These are phyloP conservation scores for Nevesoporus exiguus DNA, from an alignment of 768 basidiomycete species.

Conservation along the genomic window DNA sequence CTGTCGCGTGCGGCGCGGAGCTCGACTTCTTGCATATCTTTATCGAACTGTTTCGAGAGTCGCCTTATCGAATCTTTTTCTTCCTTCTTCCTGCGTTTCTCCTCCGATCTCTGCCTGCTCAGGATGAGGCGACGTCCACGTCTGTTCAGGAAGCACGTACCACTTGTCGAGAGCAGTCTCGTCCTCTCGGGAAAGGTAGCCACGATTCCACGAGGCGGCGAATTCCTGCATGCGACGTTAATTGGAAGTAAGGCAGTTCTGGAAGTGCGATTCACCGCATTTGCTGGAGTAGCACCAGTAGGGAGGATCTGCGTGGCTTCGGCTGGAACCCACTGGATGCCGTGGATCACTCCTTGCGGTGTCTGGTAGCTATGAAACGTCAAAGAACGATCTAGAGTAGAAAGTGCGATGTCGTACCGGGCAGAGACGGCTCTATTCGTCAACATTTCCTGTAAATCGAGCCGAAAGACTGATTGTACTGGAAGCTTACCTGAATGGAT, in stretches of 20 bases:
- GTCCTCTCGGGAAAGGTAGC: slow-evolving; percentile 37
- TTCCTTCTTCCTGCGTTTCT: slow-evolving; percentile 53
- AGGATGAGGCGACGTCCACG: slow-evolving; percentile 12
- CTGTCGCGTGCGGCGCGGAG: slow-evolving; percentile 55
- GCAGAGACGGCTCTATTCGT: slow-evolving; percentile 63
- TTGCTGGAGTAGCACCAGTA: slow-evolving; percentile 56
- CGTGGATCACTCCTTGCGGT: slow-evolving; percentile 59
- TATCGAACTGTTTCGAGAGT: slow-evolving; percentile 37
- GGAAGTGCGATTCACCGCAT: slow-evolving; percentile 39
- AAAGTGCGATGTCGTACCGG: slow-evolving; percentile 46
- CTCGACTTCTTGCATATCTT: slow-evolving; percentile 50
- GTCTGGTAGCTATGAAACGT: slow-evolving; percentile 61
- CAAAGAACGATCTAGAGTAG: slow-evolving; percentile 1
- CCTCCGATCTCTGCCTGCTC: slow-evolving; percentile 46
- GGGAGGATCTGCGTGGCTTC: slow-evolving; percentile 64
- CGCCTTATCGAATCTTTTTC: slow-evolving; percentile 40
- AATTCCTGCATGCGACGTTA: slow-evolving; percentile 46
- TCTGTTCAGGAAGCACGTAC: slow-evolving; percentile 29
- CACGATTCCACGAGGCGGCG: slow-evolving; percentile 52
- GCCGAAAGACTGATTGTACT: background rate
- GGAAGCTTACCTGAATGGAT: slow-evolving; percentile 65
- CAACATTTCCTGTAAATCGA: slow-evolving; percentile 15
- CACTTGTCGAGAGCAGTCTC: slow-evolving; percentile 44
- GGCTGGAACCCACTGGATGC: slow-evolving; percentile 64
- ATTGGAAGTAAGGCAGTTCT: background rate